Evolutionary conservation across 352 stramenopile species (phyloP).

Genomic region (Globisporangium perplexum): DNA sequence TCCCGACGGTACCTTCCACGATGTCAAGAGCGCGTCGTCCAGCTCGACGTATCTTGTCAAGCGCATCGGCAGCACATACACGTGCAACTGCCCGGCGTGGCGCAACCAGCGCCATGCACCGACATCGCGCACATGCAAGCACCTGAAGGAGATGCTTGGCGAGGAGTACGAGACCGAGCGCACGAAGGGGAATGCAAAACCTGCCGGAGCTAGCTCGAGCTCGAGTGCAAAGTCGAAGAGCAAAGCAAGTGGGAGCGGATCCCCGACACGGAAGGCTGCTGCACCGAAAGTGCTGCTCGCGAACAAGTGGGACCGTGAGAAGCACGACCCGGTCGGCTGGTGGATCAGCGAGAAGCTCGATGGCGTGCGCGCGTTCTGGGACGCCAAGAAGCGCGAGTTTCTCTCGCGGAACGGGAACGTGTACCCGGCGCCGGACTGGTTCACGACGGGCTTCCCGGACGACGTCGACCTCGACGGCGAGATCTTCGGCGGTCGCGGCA

Average conservation of each 20-base stretch:
- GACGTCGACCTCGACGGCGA: constrained; percentile 68
- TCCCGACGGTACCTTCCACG: constrained; percentile 30
- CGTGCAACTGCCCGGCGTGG: constrained; percentile 66
- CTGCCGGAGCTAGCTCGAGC: constrained; percentile 10
- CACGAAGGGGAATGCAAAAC: constrained; percentile 7
- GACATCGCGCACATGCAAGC: constrained; percentile 52
- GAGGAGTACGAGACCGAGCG: constrained; percentile 39
- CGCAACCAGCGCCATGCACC: constrained; percentile 45
- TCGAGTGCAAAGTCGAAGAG: constrained; percentile 5
- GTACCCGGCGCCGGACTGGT: constrained; percentile 58
- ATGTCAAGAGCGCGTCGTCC: constrained; percentile 43
- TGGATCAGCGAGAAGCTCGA: constrained; percentile 80
- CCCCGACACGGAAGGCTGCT: constrained; percentile 18
- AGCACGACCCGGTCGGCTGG: constrained; percentile 50
- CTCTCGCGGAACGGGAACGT: constrained; percentile 58
- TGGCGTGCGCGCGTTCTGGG: constrained; percentile 61
- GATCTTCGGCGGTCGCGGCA: constrained; percentile 52
- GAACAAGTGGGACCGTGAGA: constrained; percentile 64
- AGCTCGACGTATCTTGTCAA: constrained; percentile 56
- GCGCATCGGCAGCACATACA: constrained; percentile 40
- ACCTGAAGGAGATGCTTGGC: constrained; percentile 47
- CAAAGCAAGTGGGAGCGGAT: constrained; percentile 9
- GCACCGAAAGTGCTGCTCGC: constrained; percentile 49
- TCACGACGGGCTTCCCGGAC: constrained; percentile 43
- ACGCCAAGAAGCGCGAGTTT: constrained; percentile 43